phyloP scores from a whole-genome alignment of 345 rosid genomes.

The Salix viminalis region DNA sequence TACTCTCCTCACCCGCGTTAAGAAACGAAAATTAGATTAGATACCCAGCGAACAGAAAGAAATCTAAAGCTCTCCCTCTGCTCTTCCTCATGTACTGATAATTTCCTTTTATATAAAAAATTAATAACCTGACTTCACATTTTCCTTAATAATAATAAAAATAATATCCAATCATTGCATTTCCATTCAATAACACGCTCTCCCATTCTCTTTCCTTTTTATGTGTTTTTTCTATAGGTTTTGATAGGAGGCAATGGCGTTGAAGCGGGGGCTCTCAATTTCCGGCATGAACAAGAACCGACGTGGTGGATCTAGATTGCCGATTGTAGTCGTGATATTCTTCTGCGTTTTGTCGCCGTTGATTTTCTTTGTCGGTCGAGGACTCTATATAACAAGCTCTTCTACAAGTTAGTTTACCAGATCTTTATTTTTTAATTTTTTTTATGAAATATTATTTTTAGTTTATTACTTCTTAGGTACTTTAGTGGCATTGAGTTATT shows the following conservation, averaged over 20 bases:
- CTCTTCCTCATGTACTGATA: background rate
- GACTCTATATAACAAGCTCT: slow-evolving; percentile 39
- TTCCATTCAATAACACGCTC: background rate
- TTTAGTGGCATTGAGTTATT: background rate
- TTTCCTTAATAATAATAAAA: background rate
- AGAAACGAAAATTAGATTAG: background rate
- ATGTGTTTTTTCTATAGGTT: slow-evolving; percentile 22
- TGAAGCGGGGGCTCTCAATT: slow-evolving; percentile 54
- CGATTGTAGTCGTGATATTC: slow-evolving; percentile 40
- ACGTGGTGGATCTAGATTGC: slow-evolving; percentile 54
- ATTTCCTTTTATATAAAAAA: background rate
- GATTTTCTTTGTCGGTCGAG: slow-evolving; percentile 65
- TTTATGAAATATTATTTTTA: background rate
- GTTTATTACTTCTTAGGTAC: background rate
- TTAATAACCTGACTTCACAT: background rate
- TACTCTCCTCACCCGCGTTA: background rate
- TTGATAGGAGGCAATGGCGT: slow-evolving; percentile 51
- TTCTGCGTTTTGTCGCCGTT: slow-evolving; percentile 61
- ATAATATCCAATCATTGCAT: background rate
- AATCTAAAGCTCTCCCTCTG: background rate
- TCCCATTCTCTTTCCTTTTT: background rate
- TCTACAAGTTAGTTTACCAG: slow-evolving; percentile 39
- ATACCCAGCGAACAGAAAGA: background rate
- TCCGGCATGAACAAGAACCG: slow-evolving; percentile 36
- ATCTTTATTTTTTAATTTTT: background rate